Base-by-base conservation (phyloP, 208 protist genomes). In the Herpetomonas tarakana region DNA sequence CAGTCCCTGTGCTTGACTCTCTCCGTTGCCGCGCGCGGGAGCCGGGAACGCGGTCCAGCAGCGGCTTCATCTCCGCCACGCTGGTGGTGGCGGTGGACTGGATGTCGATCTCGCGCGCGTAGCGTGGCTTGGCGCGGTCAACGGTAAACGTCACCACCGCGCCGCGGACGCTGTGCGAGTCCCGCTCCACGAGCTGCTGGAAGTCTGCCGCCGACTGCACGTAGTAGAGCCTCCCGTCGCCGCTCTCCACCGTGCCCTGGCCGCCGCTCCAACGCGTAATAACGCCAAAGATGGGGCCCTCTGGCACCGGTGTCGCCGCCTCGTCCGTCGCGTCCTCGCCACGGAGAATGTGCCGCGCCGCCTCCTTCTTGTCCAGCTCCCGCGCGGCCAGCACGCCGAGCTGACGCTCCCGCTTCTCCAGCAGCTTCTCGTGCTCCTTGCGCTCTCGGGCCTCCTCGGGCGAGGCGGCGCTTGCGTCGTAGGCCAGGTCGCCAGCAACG, bases 251-350 rank as follows among this genome's bases (percentile, higher is more conserved):
- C 7, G 83, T 74, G 29, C 90, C 90, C 41, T 93, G 86, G 31
- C 90, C 90, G 18, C 90, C 90, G 52, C 86, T 93, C 86, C 90
- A 96, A 27, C 90, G 83, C 18, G 87, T 88, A n/a, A 96, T 60
- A 3, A 96, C 90, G 58, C 90, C 90, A 68, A 83, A 93, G 28
- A 87, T 61, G 4, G 60, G 39, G 12, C 60, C 73, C 12, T 73
- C 61, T 7, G 83, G 80, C 25, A 78, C 47, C 14, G 66, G 31
- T 11, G 59, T 56, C 45, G 65, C 56, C 25, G 51, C 51, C 22
- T 73, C 52, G 12, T 54, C 46, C 3, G 27, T 22, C 2, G 16
- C 38, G 35, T 14, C 35, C 14, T 41, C 35, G 14, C 35, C 35
- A 41, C 35, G 35, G 9, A 41, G 6, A 14, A 41, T 41, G n/a